Evolutionary conservation across 257 asterid species (phyloP), one percentile per base, ranked within the genome.

Genomic region (Penstemon newberryi): DNA sequence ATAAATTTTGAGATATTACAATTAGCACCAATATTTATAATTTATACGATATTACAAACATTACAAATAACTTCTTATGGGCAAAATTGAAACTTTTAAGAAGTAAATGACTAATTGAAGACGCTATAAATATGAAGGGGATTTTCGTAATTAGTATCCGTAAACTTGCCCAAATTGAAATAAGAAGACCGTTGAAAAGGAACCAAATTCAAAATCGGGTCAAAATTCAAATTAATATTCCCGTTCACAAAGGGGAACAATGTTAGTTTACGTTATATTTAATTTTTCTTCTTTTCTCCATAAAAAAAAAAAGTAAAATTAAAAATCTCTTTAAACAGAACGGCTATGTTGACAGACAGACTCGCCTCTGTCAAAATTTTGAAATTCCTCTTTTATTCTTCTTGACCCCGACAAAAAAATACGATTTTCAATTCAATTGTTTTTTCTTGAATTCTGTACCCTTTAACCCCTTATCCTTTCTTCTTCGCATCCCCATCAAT

Each of bases 381-480:
- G 92, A 89, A 89, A 70, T 81, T 43, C 59, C 65, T 55, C 56
- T 67, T 82, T 71, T 81, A 58, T 37, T 79, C 84, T 60, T 7
- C 36, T n/a, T 38, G 60, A 43, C 66, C 76, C 75, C 75, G 49
- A 73, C 71, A 33, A 18, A 13, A 72, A 82, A 84, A 81, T 75
- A 62, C 75, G 6, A 73, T 70, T 84, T 81, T 75, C 49, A 80
- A 80, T 60, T 42, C 72, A 67, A 75, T 75, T 66, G 78, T 71
- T 85, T 71, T 85, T 75, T 82, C 95, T 87, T 79, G 90, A 77
- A 82, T 60, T 65, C 72, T 47, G 85, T 41, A 69, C 81, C 83
- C 65, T 74, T 47, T 33, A 13, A 47, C 53, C 76, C 80, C 57
- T 65, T 25, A 25, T 25, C 33, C 33, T 25, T 81, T 44, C 15